Conservation (phyloP, 2,329 filamentous ascomycete species). For the Falciphora oryzae region DNA sequence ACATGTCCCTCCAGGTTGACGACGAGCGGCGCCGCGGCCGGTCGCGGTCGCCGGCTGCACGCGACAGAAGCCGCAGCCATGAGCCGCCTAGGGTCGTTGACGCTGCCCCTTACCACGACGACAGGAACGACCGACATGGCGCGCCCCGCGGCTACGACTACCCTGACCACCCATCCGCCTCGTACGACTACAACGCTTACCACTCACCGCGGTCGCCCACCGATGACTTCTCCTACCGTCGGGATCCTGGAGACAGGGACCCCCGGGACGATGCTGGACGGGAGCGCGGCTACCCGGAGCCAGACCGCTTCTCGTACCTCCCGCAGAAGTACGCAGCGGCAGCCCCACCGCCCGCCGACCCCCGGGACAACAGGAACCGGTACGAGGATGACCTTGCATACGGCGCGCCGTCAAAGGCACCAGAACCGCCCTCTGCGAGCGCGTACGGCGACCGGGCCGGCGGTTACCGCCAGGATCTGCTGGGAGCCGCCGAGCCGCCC, state of each 20-base stretch:
- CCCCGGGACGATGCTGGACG: constrained; percentile 9
- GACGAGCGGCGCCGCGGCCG: constrained; percentile 38
- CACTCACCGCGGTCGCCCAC: constrained; percentile 17
- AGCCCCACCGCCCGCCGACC: neutral
- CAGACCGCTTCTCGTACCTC: constrained; percentile 36
- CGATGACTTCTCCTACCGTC: constrained; percentile 25
- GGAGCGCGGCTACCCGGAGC: constrained; percentile 15
- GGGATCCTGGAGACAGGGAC: constrained; percentile 26
- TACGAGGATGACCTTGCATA: constrained; percentile 13
- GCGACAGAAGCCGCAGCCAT: constrained; percentile 30
- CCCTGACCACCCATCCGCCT: constrained; percentile 15
- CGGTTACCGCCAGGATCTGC: constrained; percentile 20
- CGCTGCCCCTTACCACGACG: constrained; percentile 38
- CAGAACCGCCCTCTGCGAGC: constrained; percentile 12
- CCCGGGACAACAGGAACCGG: neutral
- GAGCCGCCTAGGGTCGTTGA: constrained; percentile 30
- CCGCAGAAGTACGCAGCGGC: constrained; percentile 40
- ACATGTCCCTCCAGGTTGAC: constrained; percentile 48
- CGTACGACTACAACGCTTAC: constrained; percentile 11
- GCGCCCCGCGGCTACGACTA: constrained; percentile 26
- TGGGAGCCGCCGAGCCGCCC: constrained; percentile 16
- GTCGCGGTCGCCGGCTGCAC: constrained; percentile 36
- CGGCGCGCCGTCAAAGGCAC: constrained; percentile 10
- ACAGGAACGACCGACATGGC: constrained; percentile 24
- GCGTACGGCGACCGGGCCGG: constrained; percentile 22